phyloP scores from a whole-genome alignment of 2,329 filamentous ascomycete species.

The Gremmenia infestans region DNA sequence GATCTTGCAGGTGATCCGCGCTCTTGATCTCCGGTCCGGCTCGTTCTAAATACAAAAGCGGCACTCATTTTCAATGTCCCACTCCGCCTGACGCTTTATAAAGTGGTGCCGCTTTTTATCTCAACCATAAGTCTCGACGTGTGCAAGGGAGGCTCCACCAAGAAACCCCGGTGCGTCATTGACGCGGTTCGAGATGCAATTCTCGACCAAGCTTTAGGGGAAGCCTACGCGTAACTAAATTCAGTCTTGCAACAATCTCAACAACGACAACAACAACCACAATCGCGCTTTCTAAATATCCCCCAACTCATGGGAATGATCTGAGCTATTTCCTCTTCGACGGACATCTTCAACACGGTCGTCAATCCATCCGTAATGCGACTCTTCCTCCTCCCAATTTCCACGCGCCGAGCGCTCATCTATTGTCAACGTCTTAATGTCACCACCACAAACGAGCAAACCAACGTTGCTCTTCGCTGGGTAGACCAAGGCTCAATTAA shows the following conservation, averaged over 20 bases:
- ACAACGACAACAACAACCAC: no score
- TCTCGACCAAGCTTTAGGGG: no score
- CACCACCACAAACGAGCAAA: slow-evolving; percentile 43
- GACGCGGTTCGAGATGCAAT: no score
- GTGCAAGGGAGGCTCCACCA: not conserved
- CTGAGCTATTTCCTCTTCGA: not conserved
- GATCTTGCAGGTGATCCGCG: no score
- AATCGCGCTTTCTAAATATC: no score
- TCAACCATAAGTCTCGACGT: not conserved
- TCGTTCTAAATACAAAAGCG: no score
- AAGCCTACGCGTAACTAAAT: no score
- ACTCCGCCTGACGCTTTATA: not conserved
- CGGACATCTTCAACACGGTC: slow-evolving; percentile 5
- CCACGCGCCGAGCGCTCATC: slow-evolving; percentile 82
- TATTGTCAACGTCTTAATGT: slow-evolving; percentile 77
- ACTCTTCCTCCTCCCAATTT: slow-evolving; percentile 89
- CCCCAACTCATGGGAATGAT: not conserved
- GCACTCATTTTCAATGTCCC: no score
- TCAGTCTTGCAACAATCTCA: no score
- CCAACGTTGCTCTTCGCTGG: slow-evolving; percentile 41
- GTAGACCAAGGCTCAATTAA: slow-evolving; percentile 63
- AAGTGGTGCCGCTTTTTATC: no score
- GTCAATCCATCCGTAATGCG: slow-evolving; percentile 56
- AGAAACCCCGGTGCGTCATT: slow-evolving; percentile 4
- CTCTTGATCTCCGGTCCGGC: no score